Conservation (phyloP, 1,284 basidiomycete species). For the Cutaneotrichosporon daszewskae region DNA sequence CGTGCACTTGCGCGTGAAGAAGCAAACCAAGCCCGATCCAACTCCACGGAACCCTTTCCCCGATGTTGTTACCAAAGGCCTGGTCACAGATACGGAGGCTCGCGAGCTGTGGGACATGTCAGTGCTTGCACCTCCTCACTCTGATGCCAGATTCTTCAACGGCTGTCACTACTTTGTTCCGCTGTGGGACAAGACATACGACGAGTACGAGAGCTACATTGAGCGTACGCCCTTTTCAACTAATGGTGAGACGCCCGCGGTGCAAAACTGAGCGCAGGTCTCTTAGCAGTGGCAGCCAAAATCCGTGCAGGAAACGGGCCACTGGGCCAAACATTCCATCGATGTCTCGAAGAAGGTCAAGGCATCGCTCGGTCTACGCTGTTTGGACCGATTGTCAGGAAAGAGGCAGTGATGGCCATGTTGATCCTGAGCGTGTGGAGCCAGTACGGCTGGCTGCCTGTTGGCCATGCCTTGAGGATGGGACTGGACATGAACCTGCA, state of each 20-base stretch:
- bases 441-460: slow-evolving; percentile 87
- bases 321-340: slow-evolving; percentile 76
- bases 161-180: slow-evolving; percentile 94
- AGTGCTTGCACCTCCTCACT: slow-evolving; percentile 43
- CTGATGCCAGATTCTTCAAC: slow-evolving; percentile 72
- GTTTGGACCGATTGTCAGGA: slow-evolving; percentile 83
- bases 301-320: slow-evolving; percentile 83
- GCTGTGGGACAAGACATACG: slow-evolving; percentile 80
- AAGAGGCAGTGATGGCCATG: slow-evolving; percentile 94
- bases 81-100: slow-evolving; percentile 72
- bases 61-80: slow-evolving; percentile 52
- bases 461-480: slow-evolving; percentile 83
- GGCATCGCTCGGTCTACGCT: slow-evolving; percentile 86
- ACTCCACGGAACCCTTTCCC: slow-evolving; percentile 61
- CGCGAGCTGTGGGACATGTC: slow-evolving; percentile 79
- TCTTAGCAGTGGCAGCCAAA: slow-evolving; percentile 83
- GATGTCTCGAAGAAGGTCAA: slow-evolving; percentile 85
- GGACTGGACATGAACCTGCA: slow-evolving; percentile 87
- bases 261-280: slow-evolving; percentile 32
- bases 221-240: slow-evolving; percentile 84
- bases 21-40: slow-evolving; percentile 79
- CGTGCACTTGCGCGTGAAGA: slow-evolving; percentile 60
- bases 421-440: slow-evolving; percentile 85
- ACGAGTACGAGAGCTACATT: slow-evolving; percentile 81
- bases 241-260: slow-evolving; percentile 28